Conservation (phyloP, 257 asterid species). For the Nicotiana obtusifolia region DNA sequence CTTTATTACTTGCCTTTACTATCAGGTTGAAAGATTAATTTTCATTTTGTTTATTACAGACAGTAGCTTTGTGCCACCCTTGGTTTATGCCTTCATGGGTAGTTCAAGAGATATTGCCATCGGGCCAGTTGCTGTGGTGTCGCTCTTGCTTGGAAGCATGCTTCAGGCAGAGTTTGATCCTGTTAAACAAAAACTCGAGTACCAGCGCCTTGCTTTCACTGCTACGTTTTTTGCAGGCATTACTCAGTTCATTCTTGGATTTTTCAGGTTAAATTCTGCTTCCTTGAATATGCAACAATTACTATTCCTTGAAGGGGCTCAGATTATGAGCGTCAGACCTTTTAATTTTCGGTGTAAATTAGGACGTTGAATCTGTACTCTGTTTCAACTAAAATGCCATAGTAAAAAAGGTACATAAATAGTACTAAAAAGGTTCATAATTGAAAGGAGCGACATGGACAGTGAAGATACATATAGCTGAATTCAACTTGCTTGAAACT, state of each 20-base stretch:
- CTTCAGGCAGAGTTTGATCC: conserved; percentile 60
- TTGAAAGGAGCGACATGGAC: neutral
- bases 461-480: neutral
- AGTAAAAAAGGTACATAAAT: too few species aligned
- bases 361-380: neutral
- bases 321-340: neutral
- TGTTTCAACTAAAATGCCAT: neutral
- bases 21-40: too few species aligned
- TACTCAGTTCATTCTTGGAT: conserved; percentile 55
- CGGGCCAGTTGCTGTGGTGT: conserved; percentile 83
- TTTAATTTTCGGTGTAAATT: neutral
- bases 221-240: conserved; percentile 77
- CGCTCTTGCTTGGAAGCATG: conserved; percentile 66
- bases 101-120: conserved; percentile 85
- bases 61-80: conserved; percentile 73
- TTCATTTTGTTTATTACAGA: conserved; percentile 30
- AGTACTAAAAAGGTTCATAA: neutral
- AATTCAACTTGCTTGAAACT: neutral
- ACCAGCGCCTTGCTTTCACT: conserved; percentile 61
- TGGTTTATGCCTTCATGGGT: conserved; percentile 74
- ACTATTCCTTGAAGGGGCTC: neutral
- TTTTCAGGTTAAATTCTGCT: conserved; percentile 41
- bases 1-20: too few species aligned
- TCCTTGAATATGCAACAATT: neutral
- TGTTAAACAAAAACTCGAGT: conserved; percentile 32